These are phyloP conservation scores for Yamadazyma paraphyllophila DNA, from an alignment of 805 yeast species.

Conservation along the genomic window DNA sequence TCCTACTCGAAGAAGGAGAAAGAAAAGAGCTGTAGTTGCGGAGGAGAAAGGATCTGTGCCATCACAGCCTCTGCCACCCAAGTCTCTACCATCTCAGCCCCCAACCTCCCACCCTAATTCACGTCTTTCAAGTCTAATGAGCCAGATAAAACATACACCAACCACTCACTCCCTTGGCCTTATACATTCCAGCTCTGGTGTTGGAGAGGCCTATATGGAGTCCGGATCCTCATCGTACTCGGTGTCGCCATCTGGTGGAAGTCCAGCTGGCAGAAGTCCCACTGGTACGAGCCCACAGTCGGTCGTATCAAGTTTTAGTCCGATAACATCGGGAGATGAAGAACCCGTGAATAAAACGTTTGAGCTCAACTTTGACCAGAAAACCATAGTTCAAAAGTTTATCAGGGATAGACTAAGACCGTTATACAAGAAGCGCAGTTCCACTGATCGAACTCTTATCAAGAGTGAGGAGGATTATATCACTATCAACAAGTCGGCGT, in stretches of 20 bases:
- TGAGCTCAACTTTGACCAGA: conserved; percentile 43
- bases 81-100: too few species aligned
- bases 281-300: conserved; percentile 10
- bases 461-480: conserved; percentile 48
- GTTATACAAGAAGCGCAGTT: conserved; percentile 34
- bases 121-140: conserved; percentile 13
- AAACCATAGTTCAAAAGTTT: conserved; percentile 52
- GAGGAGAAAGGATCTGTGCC: too few species aligned
- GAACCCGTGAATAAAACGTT: background rate
- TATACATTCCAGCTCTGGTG: too few species aligned
- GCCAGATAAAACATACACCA: conserved; percentile 9
- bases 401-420: conserved; percentile 55
- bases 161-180: too few species aligned
- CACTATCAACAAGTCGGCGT: conserved; percentile 57
- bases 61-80: too few species aligned
- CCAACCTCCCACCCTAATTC: background rate
- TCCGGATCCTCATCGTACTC: background rate
- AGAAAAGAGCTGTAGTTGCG: background rate
- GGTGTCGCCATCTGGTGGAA: conserved; percentile 9
- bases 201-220: background rate
- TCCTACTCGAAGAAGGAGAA: background rate
- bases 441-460: conserved; percentile 26
- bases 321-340: conserved; percentile 8
- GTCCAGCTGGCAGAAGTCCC: too few species aligned
- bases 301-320: conserved; percentile 9